Evolutionary conservation across 768 basidiomycete species (phyloP).

Genomic region (Suillus variegatus): DNA sequence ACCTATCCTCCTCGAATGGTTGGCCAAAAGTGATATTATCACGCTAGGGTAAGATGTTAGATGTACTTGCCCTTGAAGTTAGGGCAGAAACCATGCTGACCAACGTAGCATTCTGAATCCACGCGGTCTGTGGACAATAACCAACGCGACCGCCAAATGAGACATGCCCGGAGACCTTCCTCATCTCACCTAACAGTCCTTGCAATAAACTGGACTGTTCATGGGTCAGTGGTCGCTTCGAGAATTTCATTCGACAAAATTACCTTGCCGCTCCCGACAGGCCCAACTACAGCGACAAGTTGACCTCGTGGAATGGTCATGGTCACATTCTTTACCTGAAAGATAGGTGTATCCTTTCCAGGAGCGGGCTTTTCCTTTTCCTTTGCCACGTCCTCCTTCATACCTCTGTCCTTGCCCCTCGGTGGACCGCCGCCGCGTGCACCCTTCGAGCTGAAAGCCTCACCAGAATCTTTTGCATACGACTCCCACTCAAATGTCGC

Average conservation of each 20-base stretch:
- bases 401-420: neutral
- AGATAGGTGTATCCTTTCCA: conserved; percentile 25
- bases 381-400: conserved; percentile 8
- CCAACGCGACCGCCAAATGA: conserved; percentile 66
- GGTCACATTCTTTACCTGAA: conserved; percentile 50
- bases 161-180: conserved; percentile 50
- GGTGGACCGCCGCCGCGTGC: conserved; percentile 4
- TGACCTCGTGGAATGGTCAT: conserved; percentile 58
- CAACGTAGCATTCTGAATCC: conserved; percentile 73
- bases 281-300: conserved; percentile 64
- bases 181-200: conserved; percentile 74
- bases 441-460: conserved; percentile 6
- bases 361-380: conserved; percentile 16
- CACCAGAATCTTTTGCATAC: conserved; percentile 13
- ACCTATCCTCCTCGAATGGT: conserved; percentile 61
- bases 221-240: neutral
- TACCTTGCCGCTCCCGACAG: conserved; percentile 68
- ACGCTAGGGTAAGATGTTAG: conserved; percentile 34
- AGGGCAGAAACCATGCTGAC: conserved; percentile 28
- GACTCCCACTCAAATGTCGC: conserved; percentile 69
- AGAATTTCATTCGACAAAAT: conserved; percentile 7
- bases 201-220: conserved; percentile 56
- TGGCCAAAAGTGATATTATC: conserved; percentile 72
- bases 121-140: conserved; percentile 74
- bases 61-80: neutral